Evolutionary conservation across 805 yeast genomes (phyloP).

Genomic region (Ascoidea tarda): DNA sequence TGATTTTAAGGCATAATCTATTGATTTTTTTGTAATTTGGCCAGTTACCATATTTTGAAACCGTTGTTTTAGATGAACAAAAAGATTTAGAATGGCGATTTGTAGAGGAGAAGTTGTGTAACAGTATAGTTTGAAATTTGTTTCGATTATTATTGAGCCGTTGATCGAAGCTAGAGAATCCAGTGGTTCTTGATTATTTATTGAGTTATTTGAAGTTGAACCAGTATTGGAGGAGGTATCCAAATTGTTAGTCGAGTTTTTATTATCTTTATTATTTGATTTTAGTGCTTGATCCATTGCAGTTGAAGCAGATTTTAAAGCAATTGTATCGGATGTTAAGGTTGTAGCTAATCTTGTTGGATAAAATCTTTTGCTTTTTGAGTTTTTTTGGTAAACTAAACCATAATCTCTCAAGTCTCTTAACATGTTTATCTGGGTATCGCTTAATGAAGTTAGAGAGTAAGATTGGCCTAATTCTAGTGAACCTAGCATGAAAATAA

Average conservation of each 20-base stretch:
- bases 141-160: conserved; percentile 81
- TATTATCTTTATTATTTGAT: conserved; percentile 11
- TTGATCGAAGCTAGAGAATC: conserved; percentile 12
- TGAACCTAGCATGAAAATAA: conserved; percentile 87
- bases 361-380: conserved; percentile 52
- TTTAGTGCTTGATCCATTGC: conserved; percentile 58
- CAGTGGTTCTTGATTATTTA: conserved; percentile 10
- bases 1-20: conserved; percentile 65
- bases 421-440: conserved; percentile 75
- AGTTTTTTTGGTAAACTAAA: conserved; percentile 55
- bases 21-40: conserved; percentile 82
- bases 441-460: conserved; percentile 51
- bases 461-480: conserved; percentile 84
- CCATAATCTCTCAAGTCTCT: conserved; percentile 89
- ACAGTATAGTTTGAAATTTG: conserved; percentile 86
- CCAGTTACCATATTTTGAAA: conserved; percentile 92
- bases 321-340: conserved; percentile 69
- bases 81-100: conserved; percentile 80
- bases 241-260: neutral
- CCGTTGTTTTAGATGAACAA: conserved; percentile 73
- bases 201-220: conserved; percentile 5
- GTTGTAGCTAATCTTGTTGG: conserved; percentile 89
- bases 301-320: conserved; percentile 57
- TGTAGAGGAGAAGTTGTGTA: conserved; percentile 91
- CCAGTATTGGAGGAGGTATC: no score